A percentile compares a stretch with the other conserved stretches of the same genome.
These are phyloP conservation scores for Sphaerulina musiva DNA, from an alignment of 2,329 filamentous ascomycete genomes.

Conservation along the genomic window DNA sequence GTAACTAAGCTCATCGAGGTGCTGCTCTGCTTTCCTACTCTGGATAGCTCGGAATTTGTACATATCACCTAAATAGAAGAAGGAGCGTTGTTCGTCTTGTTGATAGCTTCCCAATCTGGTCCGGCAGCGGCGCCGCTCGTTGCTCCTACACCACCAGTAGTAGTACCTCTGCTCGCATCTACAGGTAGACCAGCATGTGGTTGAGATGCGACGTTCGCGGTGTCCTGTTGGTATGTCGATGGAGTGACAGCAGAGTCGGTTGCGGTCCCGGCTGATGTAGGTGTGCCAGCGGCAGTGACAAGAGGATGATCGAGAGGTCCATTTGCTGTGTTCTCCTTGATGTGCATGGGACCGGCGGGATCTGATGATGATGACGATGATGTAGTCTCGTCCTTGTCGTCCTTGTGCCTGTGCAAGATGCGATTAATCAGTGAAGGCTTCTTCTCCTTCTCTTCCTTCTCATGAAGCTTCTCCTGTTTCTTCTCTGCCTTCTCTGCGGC, in stretches of 20 bases:
- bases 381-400: conserved; percentile 15
- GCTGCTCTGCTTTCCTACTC: too few species aligned
- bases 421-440: conserved; percentile 27
- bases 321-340: conserved; percentile 6
- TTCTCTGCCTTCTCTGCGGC: conserved; percentile 20
- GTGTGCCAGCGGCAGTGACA: not conserved
- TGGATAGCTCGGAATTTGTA: too few species aligned
- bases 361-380: not conserved
- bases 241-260: not conserved
- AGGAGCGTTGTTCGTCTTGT: not conserved
- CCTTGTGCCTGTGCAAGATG: conserved; percentile 27
- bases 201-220: conserved; percentile 30
- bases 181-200: conserved; percentile 38
- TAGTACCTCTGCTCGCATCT: conserved; percentile 36
- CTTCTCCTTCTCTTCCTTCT: conserved; percentile 32
- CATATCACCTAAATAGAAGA: not conserved
- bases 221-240: conserved; percentile 1
- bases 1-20: too few species aligned
- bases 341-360: not conserved
- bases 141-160: conserved; percentile 35
- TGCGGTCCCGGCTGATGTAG: not conserved
- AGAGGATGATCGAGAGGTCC: conserved; percentile 7
- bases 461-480: conserved; percentile 27
- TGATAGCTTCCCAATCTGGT: not conserved
- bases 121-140: conserved; percentile 13